A percentile compares a stretch with the other conserved stretches of the same genome.
Evolutionary conservation across 176 grass and related monocot genomes (phyloP).

Genomic region (Paspalum vaginatum): DNA sequence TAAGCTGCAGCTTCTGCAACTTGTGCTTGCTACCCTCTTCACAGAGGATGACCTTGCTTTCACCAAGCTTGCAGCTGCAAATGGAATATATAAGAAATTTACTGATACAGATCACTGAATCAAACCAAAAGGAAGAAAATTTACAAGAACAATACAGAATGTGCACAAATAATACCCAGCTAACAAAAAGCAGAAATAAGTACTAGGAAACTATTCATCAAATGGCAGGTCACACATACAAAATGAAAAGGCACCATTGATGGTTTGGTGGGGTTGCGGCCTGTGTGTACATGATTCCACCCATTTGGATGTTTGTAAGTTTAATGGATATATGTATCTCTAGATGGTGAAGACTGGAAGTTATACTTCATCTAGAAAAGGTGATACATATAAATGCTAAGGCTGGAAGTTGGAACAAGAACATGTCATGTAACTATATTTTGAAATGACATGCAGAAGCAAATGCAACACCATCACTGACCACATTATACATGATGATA

Average conservation of each 20-base stretch:
- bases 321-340: too few species aligned
- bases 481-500: conserved; percentile 19
- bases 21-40: conserved; percentile 89
- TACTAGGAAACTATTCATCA: neutral
- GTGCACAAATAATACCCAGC: neutral
- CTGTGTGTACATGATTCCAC: too few species aligned
- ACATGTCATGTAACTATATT: neutral
- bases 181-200: neutral
- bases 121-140: too few species aligned
- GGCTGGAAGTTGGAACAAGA: conserved; percentile 22
- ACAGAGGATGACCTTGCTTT: conserved; percentile 87
- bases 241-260: too few species aligned
- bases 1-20: conserved; percentile 94
- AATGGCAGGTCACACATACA: too few species aligned
- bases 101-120: too few species aligned
- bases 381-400: neutral
- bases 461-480: conserved; percentile 20
- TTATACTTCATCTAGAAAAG: neutral
- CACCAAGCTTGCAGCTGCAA: conserved; percentile 88
- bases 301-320: too few species aligned
- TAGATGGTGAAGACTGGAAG: too few species aligned
- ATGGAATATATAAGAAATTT: conserved; percentile 2
- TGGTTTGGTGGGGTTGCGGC: too few species aligned
- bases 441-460: neutral
- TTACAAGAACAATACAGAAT: conserved; percentile 20